Evolutionary conservation across 257 asterid species (phyloP), one percentile per base, ranked within the genome.

Genomic region (Solanum chiquidenum): DNA sequence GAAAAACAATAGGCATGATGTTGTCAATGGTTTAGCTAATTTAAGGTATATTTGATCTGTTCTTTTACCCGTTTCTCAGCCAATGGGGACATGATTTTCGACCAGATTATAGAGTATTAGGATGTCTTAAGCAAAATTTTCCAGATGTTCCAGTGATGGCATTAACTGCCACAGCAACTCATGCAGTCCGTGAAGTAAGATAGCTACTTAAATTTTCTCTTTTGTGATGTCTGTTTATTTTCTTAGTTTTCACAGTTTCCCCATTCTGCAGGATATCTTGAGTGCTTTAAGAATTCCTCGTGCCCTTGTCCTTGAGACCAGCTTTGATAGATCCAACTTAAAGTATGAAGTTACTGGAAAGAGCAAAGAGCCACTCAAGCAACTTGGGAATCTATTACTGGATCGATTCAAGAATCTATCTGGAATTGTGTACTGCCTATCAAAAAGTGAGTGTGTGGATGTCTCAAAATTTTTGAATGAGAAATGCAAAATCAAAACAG

Each of bases 71-170:
- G 77, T 90, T 86, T 91, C 90, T 89, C 96, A 95, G 98, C 92
- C 99, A 97, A 88, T 96, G 99, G 99, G 99, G 99, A 69, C 99
- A 97, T 89, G 99, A 96, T 91, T 97, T 96, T 89, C 99, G 99
- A 73, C 99, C 99, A 1, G 99, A 97, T 94, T 97, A 97, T 88
- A 92, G 98, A 93, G 91, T 92, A 84, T 83, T 97, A 89, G 98
- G 99, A 85, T 95, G 99, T 91, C 98, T 97, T 64, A 97, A 97
- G 94, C 95, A 90, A 90, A 95, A 97, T 89, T 97, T 97, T 84
- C 99, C 98, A 33, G 84, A 86, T 87, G 98, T 97, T 88, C 98
- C 98, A 46, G 83, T 97, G 89, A 97, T 95, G 98, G 99, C 99
- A 91, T 92, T 97, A 94, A 97, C 99, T 79, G 99, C 99, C 86